These are phyloP conservation scores for Durusdinium trenchii DNA, from an alignment of 73 alveolate genomes.

Conservation along the genomic window DNA sequence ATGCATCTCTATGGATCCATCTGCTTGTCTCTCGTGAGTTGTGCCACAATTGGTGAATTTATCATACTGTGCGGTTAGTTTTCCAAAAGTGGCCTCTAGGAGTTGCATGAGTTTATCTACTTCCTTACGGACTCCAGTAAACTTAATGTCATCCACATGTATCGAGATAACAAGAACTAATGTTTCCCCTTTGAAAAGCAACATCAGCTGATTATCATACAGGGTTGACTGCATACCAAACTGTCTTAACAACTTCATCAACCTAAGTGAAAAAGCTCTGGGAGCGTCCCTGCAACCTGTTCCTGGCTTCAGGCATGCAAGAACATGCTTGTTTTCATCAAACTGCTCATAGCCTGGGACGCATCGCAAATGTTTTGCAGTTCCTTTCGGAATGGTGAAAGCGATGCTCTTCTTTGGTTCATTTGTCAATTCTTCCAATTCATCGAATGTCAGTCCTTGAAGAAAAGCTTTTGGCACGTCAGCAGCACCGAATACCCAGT, in stretches of 20 bases:
- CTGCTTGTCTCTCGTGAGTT: not conserved
- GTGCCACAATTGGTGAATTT: not conserved
- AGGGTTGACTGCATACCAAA: not conserved
- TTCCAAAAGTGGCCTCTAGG: not conserved
- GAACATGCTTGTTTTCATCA: not conserved
- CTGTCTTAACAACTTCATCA: not conserved
- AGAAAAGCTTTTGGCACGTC: constrained; percentile 30
- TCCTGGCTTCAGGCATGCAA: constrained; percentile 22
- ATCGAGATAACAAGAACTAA: not conserved
- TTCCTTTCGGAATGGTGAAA: not conserved
- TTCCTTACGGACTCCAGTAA: not conserved
- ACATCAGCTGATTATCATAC: not conserved
- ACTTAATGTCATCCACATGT: constrained; percentile 42
- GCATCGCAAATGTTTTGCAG: not conserved
- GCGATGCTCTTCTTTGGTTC: not conserved
- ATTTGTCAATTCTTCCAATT: not conserved
- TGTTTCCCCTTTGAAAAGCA: not conserved
- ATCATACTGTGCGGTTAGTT: not conserved
- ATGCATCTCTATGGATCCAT: not conserved
- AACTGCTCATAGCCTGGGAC: not conserved
- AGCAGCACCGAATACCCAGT: not conserved
- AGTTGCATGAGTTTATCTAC: not conserved
- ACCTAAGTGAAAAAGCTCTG: not conserved
- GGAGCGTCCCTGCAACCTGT: constrained; percentile 59
- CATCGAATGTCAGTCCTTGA: constrained; percentile 18